These are phyloP conservation scores for Vitis cinerea DNA, from an alignment of 164 flowering plant species.

Conservation along the genomic window DNA sequence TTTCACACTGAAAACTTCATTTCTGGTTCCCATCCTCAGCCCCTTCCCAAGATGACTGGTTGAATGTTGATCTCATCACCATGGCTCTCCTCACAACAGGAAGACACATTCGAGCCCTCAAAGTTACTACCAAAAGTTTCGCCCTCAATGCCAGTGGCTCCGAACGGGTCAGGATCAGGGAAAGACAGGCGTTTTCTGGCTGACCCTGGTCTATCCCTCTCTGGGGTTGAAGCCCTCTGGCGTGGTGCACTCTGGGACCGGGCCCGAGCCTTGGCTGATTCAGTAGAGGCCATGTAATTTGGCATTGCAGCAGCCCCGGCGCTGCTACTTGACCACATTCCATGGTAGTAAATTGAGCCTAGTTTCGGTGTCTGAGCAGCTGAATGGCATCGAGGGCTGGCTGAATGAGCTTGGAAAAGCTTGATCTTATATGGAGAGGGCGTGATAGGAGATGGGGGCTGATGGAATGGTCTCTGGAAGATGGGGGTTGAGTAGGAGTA, in stretches of 20 bases:
- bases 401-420: slow-evolving; percentile 52
- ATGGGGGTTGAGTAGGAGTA: slow-evolving; percentile 12
- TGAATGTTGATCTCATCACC: slow-evolving; percentile 60
- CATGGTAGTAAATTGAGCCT: slow-evolving; percentile 21
- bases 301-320: slow-evolving; percentile 33
- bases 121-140: slow-evolving; percentile 16
- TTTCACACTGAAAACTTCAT: not conserved
- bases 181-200: slow-evolving; percentile 65
- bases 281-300: slow-evolving; percentile 91
- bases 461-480: slow-evolving; percentile 14
- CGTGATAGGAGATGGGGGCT: slow-evolving; percentile 35
- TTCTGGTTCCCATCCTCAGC: slow-evolving; percentile 35
- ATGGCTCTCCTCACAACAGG: slow-evolving; percentile 45
- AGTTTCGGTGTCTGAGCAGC: slow-evolving; percentile 41
- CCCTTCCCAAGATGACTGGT: slow-evolving; percentile 62
- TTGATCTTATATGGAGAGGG: slow-evolving; percentile 52
- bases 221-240: slow-evolving; percentile 59
- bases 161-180: slow-evolving; percentile 45
- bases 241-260: slow-evolving; percentile 69
- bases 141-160: slow-evolving; percentile 4
- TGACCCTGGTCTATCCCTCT: slow-evolving; percentile 47
- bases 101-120: slow-evolving; percentile 41
- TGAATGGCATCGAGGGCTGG: slow-evolving; percentile 59
- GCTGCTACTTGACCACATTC: slow-evolving; percentile 2
- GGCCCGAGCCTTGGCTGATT: slow-evolving; percentile 71